These are phyloP conservation scores for Lachnellula hyalina DNA, from an alignment of 2,329 filamentous ascomycete species.

Conservation along the genomic window DNA sequence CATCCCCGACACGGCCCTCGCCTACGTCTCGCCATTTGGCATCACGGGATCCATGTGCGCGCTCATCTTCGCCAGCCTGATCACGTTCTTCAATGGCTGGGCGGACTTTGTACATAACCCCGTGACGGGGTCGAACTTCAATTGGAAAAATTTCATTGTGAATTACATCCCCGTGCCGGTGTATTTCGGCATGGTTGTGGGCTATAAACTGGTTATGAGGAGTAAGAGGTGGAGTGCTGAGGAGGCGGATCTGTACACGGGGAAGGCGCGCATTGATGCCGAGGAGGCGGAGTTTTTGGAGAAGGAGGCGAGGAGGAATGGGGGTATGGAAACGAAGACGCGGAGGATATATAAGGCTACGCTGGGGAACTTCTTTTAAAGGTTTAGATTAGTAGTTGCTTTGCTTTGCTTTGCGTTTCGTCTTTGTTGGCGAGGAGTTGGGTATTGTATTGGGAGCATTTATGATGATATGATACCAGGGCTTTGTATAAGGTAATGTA, in stretches of 20 bases:
- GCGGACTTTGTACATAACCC: constrained; percentile 60
- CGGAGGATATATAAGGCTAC: constrained; percentile 19
- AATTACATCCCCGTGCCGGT: constrained; percentile 59
- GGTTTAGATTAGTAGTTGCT: neutral
- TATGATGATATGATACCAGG: neutral
- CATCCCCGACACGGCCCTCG: constrained; percentile 50
- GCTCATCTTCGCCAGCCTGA: constrained; percentile 65
- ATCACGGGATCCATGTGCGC: constrained; percentile 62
- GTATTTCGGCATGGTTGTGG: constrained; percentile 54
- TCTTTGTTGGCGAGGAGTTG: neutral
- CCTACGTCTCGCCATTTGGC: constrained; percentile 70
- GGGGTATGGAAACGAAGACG: constrained; percentile 12
- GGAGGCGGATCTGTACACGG: constrained; percentile 51
- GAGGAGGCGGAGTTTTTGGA: constrained; percentile 44
- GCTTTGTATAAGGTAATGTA: neutral
- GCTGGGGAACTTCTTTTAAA: constrained; percentile 24
- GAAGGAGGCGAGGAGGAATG: constrained; percentile 14
- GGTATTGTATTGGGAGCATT: neutral
- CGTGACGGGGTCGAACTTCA: constrained; percentile 40
- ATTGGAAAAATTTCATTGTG: constrained; percentile 62
- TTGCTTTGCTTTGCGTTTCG: neutral
- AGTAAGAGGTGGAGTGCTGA: constrained; percentile 41
- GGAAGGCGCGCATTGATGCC: constrained; percentile 55
- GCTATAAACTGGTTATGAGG: constrained; percentile 45
- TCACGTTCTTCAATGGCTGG: constrained; percentile 80